Conservation (phyloP, 1,139 yeast genomes). For the Arxiozyma bovina region DNA sequence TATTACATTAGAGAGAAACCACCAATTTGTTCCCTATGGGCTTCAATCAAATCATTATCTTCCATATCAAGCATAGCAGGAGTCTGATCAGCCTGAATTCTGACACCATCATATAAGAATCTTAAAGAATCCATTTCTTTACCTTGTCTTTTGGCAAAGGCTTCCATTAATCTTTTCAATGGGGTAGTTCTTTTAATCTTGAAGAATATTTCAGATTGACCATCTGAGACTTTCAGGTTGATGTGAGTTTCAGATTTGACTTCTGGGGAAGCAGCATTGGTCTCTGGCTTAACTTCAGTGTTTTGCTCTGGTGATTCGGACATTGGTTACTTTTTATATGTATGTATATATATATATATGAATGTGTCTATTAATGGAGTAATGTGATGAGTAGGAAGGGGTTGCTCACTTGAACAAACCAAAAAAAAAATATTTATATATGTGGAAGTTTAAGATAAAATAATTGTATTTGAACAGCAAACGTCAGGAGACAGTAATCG, state of each 20-base stretch:
- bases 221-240: slow-evolving; percentile 89
- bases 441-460: not conserved
- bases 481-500: not conserved
- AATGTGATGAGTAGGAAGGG: not conserved
- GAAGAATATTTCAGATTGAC: slow-evolving; percentile 88
- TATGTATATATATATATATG: not conserved
- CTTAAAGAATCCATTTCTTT: slow-evolving; percentile 74
- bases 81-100: slow-evolving; percentile 80
- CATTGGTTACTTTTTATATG: slow-evolving; percentile 14
- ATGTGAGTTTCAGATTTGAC: slow-evolving; percentile 66
- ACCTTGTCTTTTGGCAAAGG: slow-evolving; percentile 96
- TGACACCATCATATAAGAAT: slow-evolving; percentile 87
- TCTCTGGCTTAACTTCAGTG: slow-evolving; percentile 28
- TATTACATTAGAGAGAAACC: slow-evolving; percentile 12
- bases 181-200: slow-evolving; percentile 91
- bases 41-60: slow-evolving; percentile 94
- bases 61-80: slow-evolving; percentile 89
- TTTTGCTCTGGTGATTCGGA: slow-evolving; percentile 28
- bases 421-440: no score
- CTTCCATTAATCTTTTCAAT: slow-evolving; percentile 90
- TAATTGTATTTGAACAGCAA: not conserved
- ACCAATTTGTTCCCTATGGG: slow-evolving; percentile 92
- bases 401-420: not conserved
- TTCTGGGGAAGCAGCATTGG: slow-evolving; percentile 42
- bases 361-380: not conserved